phyloP scores from a whole-genome alignment of 1,139 yeast genomes.

The Taphrina deformans region DNA sequence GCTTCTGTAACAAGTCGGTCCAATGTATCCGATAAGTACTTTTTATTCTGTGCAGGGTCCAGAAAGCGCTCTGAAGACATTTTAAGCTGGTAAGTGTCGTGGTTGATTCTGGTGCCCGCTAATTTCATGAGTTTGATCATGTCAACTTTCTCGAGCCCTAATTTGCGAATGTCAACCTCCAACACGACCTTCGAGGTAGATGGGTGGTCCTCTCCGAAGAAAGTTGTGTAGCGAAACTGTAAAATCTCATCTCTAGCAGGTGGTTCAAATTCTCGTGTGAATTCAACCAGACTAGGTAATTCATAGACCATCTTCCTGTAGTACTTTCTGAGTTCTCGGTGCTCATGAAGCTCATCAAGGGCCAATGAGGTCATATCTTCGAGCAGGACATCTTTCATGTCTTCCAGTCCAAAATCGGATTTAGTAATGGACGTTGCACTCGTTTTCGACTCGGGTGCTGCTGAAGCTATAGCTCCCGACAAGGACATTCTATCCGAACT shows the following conservation, averaged over 20 bases:
- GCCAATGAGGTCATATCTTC: conserved; percentile 30
- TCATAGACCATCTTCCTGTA: conserved; percentile 87
- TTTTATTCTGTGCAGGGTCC: conserved; percentile 83
- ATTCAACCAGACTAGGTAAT: conserved; percentile 74
- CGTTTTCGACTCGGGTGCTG: not conserved
- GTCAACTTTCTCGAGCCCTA: conserved; percentile 56
- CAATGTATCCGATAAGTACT: conserved; percentile 65
- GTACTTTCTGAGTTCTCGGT: conserved; percentile 54
- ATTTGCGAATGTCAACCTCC: conserved; percentile 55
- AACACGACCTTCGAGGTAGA: conserved; percentile 70
- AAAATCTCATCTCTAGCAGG: conserved; percentile 53
- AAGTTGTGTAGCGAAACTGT: conserved; percentile 68
- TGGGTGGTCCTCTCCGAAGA: conserved; percentile 71
- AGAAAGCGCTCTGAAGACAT: conserved; percentile 64
- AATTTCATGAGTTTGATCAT: conserved; percentile 74
- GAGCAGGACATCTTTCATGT: conserved; percentile 13
- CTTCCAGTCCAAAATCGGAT: not conserved
- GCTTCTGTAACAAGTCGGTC: conserved; percentile 63
- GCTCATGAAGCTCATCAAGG: conserved; percentile 44
- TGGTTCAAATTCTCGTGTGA: conserved; percentile 50
- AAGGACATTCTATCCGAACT: not conserved
- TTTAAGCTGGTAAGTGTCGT: conserved; percentile 57
- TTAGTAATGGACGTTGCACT: not conserved
- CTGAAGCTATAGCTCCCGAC: not conserved
- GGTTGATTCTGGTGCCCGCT: conserved; percentile 76